These are phyloP conservation scores for Fusarium beomiforme DNA, from an alignment of 2,329 filamentous ascomycete species.

Conservation along the genomic window DNA sequence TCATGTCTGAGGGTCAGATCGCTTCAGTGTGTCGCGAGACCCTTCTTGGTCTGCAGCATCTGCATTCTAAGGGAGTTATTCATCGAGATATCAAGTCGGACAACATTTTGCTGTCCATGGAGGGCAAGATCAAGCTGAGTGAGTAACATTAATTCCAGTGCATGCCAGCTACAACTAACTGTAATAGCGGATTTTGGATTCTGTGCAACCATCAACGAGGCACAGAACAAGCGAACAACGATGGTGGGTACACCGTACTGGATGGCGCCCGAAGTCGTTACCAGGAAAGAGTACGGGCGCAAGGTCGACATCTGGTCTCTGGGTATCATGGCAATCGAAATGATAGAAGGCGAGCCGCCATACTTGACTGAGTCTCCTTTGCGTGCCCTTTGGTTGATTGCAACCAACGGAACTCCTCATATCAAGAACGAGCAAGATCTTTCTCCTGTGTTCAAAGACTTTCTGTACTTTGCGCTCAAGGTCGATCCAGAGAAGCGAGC, in stretches of 20 bases:
- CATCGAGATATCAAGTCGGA: constrained; percentile 99
- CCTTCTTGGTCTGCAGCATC: constrained; percentile 87
- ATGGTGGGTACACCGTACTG: constrained; percentile 99
- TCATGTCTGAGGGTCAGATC: constrained; percentile 98
- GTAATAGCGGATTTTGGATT: constrained; percentile 92
- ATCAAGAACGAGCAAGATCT: constrained; percentile 94
- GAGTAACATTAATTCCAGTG: constrained; percentile 51
- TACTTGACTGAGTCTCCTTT: constrained; percentile 96
- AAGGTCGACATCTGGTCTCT: constrained; percentile 99
- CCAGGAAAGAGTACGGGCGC: constrained; percentile 94
- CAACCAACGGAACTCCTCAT: constrained; percentile 92
- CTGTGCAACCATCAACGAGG: constrained; percentile 97
- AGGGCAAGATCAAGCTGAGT: constrained; percentile 98
- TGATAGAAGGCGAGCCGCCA: constrained; percentile 98
- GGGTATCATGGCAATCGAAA: constrained; percentile 99
- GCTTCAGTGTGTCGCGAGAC: constrained; percentile 95
- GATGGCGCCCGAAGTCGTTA: constrained; percentile 99
- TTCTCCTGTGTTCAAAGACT: constrained; percentile 86
- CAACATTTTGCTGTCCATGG: constrained; percentile 92
- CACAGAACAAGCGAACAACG: constrained; percentile 95
- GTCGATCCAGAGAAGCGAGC: constrained; percentile 97
- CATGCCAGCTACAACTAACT: constrained; percentile 49
- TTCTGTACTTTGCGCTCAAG: constrained; percentile 91
- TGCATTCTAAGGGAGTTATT: constrained; percentile 98
- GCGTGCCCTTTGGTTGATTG: constrained; percentile 93